Percentiles rank a stretch among this genome's conserved stretches.
phyloP scores from a whole-genome alignment of 768 basidiomycete species.

The Mycena sanguinolenta region DNA sequence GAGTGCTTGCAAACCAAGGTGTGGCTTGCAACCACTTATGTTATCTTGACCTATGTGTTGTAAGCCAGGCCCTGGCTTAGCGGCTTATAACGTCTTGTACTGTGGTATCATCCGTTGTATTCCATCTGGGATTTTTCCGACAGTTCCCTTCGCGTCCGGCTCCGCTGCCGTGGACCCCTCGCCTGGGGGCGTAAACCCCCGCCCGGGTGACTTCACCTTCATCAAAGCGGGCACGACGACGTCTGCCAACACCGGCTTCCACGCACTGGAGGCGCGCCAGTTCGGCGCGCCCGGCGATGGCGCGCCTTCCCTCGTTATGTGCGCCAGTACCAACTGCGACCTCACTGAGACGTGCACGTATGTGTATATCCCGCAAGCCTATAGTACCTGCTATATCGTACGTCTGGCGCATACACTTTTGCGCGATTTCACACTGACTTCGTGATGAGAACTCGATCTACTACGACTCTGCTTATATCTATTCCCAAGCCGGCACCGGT shows the following conservation, averaged over 20 bases:
- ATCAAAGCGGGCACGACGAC: slow-evolving; percentile 16
- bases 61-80: too few species aligned
- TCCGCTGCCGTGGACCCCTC: slow-evolving; percentile 8
- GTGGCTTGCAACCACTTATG: too few species aligned
- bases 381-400: slow-evolving; percentile 5
- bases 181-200: not conserved
- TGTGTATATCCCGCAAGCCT: slow-evolving; percentile 7
- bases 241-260: too few species aligned
- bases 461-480: slow-evolving; percentile 10
- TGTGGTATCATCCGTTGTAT: too few species aligned
- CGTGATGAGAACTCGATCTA: slow-evolving; percentile 6
- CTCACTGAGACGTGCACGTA: slow-evolving; percentile 5
- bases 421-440: slow-evolving; percentile 8
- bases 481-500: slow-evolving; percentile 12
- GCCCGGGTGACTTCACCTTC: slow-evolving; percentile 7
- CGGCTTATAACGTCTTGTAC: too few species aligned
- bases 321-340: slow-evolving; percentile 10
- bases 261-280: too few species aligned
- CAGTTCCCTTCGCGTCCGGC: slow-evolving; percentile 17
- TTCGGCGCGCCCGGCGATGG: too few species aligned
- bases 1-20: too few species aligned
- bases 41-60: too few species aligned
- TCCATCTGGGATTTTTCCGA: too few species aligned
- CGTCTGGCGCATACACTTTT: slow-evolving; percentile 9
- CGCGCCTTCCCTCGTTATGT: too few species aligned